Base-by-base conservation (phyloP, 2,329 filamentous ascomycete species). In the Huntiella bhutanensis region DNA sequence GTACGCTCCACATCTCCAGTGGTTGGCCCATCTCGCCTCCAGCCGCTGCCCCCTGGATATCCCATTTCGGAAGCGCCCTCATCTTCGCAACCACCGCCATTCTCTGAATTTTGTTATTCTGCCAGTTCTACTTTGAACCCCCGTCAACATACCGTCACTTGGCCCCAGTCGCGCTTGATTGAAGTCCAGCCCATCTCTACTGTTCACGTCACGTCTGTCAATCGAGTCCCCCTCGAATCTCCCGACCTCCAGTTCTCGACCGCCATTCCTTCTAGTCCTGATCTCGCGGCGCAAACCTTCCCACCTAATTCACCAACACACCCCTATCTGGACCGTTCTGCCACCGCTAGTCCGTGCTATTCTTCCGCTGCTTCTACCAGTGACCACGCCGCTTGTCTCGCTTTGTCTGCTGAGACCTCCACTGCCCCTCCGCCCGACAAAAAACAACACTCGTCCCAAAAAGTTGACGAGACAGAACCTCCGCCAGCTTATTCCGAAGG, bases 401-500 rank as follows among this genome's bases (percentile, higher is more conserved):
- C 33, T 36, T 28, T 47, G n/a, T 22, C 33, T 42, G 33, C 12
- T 19, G 34, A 37, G 19, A 33, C 41, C 36, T 35, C 17, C 10
- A 7, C 15, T 12, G 34, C 42, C 11, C 12, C 39, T 10, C 19
- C 43, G 38, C 40, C 67, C 55, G 86, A 93, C 62, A 80, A 73
- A 54, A 93, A 94, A 64, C 74, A 75, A 57, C 73, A 80, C 55
- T 73, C 77, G 34, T 77, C 77, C 49, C 76, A 75, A 55, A 91
- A 91, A 61, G 75, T 73, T 60, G 74, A 80, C 60, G 88, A 96
- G 65, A 74, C 76, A 64, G 91, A 96, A 67, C 88, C 88, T 49
- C 91, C 91, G 51, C 91, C 91, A 49, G 88, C 91, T 48, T 98
- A 98, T 63, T 86, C 83, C 54, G 88, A 96, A 75, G 87, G 88